Percentiles rank a stretch among this genome's conserved stretches.
phyloP scores from a whole-genome alignment of 805 yeast genomes.

The Candida pseudoglaebosa region DNA sequence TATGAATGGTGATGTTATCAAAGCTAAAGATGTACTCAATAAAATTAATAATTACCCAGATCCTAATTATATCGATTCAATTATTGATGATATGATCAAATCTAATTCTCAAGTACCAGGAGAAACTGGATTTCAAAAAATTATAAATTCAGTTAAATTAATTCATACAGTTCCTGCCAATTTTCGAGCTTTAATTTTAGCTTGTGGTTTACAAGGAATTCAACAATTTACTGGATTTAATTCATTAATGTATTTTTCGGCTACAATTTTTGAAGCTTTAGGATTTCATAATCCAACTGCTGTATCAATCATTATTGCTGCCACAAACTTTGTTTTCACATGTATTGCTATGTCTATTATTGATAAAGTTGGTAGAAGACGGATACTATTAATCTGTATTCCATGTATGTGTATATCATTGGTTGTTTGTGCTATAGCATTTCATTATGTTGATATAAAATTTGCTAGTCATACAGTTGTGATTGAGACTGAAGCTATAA shows the following conservation, averaged over 20 bases:
- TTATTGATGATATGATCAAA: conserved; percentile 61
- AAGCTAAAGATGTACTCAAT: conserved; percentile 63
- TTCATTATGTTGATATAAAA: conserved; percentile 73
- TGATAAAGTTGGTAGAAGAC: conserved; percentile 85
- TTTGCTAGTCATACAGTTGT: conserved; percentile 46
- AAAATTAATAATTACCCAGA: conserved; percentile 63
- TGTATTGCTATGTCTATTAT: conserved; percentile 80
- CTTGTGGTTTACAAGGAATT: conserved; percentile 92
- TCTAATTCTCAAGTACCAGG: conserved; percentile 43
- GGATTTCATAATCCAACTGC: conserved; percentile 92
- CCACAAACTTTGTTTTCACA: conserved; percentile 89
- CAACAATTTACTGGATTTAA: conserved; percentile 98
- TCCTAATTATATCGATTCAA: conserved; percentile 58
- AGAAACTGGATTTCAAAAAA: conserved; percentile 38
- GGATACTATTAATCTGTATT: conserved; percentile 70
- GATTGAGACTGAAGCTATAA: conserved; percentile 39
- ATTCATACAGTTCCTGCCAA: conserved; percentile 72
- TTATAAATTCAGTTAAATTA: conserved; percentile 58
- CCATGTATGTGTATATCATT: conserved; percentile 82
- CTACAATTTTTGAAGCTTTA: conserved; percentile 86
- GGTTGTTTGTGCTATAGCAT: conserved; percentile 81
- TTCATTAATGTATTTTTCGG: conserved; percentile 91
- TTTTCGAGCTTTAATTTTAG: conserved; percentile 82
- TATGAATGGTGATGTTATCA: conserved; percentile 58
- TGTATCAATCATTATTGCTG: conserved; percentile 89